Percentiles rank a stretch among this genome's conserved stretches.
Conservation (phyloP, 495 filamentous ascomycete genomes). For the Lophiostoma macrostomum region DNA sequence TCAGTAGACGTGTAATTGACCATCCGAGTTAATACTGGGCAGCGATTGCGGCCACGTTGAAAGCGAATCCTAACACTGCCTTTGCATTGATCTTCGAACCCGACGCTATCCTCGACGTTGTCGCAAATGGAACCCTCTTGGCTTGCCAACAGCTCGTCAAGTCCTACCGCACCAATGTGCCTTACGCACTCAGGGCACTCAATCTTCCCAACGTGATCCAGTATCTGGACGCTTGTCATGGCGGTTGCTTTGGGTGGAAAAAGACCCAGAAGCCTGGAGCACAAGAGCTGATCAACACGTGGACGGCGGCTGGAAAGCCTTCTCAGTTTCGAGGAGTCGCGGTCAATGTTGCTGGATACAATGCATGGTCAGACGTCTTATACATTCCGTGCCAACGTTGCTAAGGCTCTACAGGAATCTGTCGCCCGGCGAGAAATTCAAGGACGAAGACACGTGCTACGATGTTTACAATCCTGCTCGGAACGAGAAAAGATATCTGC, state of each 20-base stretch:
- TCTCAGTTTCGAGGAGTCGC: slow-evolving; percentile 17
- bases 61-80: slow-evolving; percentile 8
- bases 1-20: background rate
- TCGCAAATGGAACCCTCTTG: background rate
- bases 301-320: slow-evolving; percentile 2
- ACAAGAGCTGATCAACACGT: background rate
- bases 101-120: background rate
- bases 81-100: slow-evolving; percentile 22
- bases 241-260: slow-evolving; percentile 15
- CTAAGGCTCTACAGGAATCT: background rate
- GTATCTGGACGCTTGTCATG: slow-evolving; percentile 20
- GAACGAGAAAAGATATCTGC: slow-evolving; percentile 10
- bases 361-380: slow-evolving; percentile 12
- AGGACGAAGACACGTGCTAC: background rate
- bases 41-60: slow-evolving; percentile 6
- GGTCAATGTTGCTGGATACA: slow-evolving; percentile 9
- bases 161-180: background rate
- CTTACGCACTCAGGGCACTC: slow-evolving; percentile 6
- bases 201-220: slow-evolving; percentile 15
- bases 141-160: background rate
- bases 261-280: background rate
- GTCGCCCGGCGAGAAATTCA: slow-evolving; percentile 5
- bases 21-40: background rate
- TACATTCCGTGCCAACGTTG: too few relatives aligned
- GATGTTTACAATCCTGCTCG: background rate